Base-by-base conservation (phyloP, 2,329 filamentous ascomycete species). In the Cordyceps tenuipes region DNA sequence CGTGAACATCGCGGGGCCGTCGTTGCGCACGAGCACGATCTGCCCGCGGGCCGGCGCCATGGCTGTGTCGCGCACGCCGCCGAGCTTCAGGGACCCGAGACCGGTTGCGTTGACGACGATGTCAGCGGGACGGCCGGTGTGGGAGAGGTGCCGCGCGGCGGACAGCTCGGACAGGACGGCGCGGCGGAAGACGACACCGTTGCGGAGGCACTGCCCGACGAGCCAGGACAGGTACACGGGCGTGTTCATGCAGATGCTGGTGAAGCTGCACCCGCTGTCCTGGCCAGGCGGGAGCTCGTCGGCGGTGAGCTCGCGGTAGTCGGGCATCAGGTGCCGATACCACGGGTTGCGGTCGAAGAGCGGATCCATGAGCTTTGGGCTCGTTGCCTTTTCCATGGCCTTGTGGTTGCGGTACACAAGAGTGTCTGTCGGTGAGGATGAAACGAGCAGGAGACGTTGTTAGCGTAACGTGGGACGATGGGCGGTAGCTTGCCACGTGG, bases 181-280 rank as follows among this genome's bases (percentile, higher is more conserved):
- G 21, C 90, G 82, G 66, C 83, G 82, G 67, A 93, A 76, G 1
- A 84, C 77, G 7, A 89, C 88, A 31, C 90, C 89, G 60, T 85
- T 83, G 66, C 84, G 85, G 31, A 89, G 79, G 71, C 90, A 95
- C 74, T 94, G 87, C 0, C 89, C 88, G 0, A 89, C 77, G 0
- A 97, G 85, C 84, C 89, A 97, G 4, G 90, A 85, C 2, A 97
- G 83, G 74, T 97, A 97, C 61, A 97, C 75, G 47, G 89, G 84
- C 0, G 90, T 90, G 75, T 97, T 97, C 71, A 97, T 93, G 75
- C 92, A 97, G 46, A 96, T 86, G 1, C 89, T 93, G 8, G 84
- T 90, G 72, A 94, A 96, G 59, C 81, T 78, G 55, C 84, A 89
- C 26, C 85, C 91, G 12, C 87, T 88, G 62, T 91, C 86, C 57